A percentile compares a stretch with the other conserved stretches of the same genome.
phyloP scores from a whole-genome alignment of 2,329 filamentous ascomycete species.

The Fusarium siculi region DNA sequence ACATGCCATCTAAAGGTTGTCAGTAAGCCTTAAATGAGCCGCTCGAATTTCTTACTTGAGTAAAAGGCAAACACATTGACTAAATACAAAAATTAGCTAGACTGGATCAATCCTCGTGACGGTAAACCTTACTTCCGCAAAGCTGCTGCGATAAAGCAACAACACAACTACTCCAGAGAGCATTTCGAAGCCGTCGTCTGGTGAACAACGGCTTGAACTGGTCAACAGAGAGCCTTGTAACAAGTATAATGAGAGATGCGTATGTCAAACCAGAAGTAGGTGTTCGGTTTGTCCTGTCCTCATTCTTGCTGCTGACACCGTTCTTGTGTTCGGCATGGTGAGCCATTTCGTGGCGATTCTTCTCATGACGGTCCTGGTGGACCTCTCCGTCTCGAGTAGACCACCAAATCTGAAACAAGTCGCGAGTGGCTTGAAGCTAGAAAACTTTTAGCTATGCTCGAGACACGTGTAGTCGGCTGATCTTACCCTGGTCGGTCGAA shows the following conservation, averaged over 20 bases:
- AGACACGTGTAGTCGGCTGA: fast-evolving
- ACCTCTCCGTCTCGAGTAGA: background rate
- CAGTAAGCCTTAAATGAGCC: background rate
- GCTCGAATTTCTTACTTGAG: constrained; percentile 45
- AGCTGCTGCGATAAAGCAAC: constrained; percentile 45
- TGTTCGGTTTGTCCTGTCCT: too few relatives aligned
- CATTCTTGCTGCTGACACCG: background rate
- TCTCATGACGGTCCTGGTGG: background rate
- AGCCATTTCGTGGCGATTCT: background rate
- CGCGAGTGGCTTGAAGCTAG: constrained; percentile 52
- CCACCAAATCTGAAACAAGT: constrained; percentile 50
- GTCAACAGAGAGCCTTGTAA: constrained; percentile 18
- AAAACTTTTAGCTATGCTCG: background rate
- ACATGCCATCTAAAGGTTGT: constrained; percentile 21
- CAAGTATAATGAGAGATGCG: constrained; percentile 13
- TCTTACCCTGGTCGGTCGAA: constrained; percentile 46
- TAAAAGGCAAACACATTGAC: constrained; percentile 56
- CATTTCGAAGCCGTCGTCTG: constrained; percentile 25
- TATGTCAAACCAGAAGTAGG: constrained; percentile 23
- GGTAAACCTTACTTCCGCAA: constrained; percentile 36
- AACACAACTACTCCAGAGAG: constrained; percentile 41
- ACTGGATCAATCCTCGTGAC: fast-evolving
- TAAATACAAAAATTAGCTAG: background rate
- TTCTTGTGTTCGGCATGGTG: background rate
- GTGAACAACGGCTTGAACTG: constrained; percentile 34